Evolutionary conservation across 2,329 filamentous ascomycete species (phyloP), one percentile per base, ranked within the genome.

Genomic region (Sclerotinia nivalis): DNA sequence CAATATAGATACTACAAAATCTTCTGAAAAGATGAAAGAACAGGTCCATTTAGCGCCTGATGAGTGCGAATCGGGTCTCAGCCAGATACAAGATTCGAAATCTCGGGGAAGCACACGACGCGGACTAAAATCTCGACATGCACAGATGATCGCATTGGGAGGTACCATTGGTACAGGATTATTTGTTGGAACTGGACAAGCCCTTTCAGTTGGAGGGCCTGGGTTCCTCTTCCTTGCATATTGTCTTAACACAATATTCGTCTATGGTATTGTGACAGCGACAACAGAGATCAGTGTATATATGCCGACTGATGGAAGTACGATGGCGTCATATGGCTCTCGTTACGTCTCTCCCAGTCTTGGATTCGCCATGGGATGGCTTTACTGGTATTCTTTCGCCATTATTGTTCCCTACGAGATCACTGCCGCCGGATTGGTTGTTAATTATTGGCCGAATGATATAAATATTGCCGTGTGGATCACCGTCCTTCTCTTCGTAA

Each of bases 331-430:
- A 34, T 55, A 55, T 55, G 54, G 28, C 5, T 34, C 18, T 22
- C 54, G 54, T 12, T 55, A 55, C 4, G 28, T 55, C 15, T 55
- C 54, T 34, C 54, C 54, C 28, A 55, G 54, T 55, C 54, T 55
- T 34, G 28, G 54, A 15, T 34, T 55, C 18, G 54, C 54, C 20
- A 55, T 55, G 52, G 52, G 52, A 12, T 55, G 52, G 52, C 52
- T 55, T 15, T 55, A 55, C 31, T 55, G 52, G 52, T 55, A 55
- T 34, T 55, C 28, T 55, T 55, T 55, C 18, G 52, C 52, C 12
- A 55, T 55, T 4, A 31, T 55, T 55, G 54, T 34, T 34, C 54
- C 54, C 28, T 55, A 55, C 18, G 54, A 55, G 18, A 55, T 55
- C 25, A 55, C 54, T 18, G 54, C 54, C 18, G 54, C 54, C 2